A percentile compares a stretch with the other conserved stretches of the same genome.
Evolutionary conservation across 2,329 filamentous ascomycete genomes (phyloP).

Genomic region (Tolypocladium ophioglossoides): DNA sequence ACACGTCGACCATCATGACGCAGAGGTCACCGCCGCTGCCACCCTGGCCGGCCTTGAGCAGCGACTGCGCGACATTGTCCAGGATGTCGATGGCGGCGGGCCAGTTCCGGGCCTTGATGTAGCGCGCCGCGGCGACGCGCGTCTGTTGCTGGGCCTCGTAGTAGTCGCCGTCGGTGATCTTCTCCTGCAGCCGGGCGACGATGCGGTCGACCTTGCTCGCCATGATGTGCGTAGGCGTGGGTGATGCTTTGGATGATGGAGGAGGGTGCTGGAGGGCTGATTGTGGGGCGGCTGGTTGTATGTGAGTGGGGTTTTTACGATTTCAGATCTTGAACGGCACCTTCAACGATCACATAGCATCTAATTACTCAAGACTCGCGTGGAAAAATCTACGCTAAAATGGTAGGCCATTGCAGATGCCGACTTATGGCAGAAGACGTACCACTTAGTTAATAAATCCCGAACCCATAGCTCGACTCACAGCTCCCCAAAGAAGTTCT

Average conservation of each 20-base stretch:
- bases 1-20: conserved; percentile 80
- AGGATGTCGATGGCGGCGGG: conserved; percentile 78
- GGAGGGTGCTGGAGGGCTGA: neutral
- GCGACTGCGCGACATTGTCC: conserved; percentile 69
- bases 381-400: too few relatives aligned
- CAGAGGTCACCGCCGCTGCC: conserved; percentile 87
- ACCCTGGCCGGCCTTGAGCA: conserved; percentile 86
- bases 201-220: conserved; percentile 35
- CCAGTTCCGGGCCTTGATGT: conserved; percentile 83
- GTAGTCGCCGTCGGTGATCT: conserved; percentile 83
- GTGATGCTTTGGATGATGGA: neutral
- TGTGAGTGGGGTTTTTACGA: neutral
- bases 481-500: neutral
- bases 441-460: neutral
- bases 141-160: conserved; percentile 99
- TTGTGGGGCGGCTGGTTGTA: neutral
- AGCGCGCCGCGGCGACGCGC: conserved; percentile 85
- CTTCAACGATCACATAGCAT: neutral
- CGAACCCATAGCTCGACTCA: too few relatives aligned
- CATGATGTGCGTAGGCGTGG: conserved; percentile 14
- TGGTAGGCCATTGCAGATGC: neutral
- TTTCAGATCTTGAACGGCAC: neutral
- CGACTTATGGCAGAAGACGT: neutral
- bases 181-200: conserved; percentile 62
- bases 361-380: neutral